Evolutionary conservation across 163 green algal species (phyloP).

Genomic region (Scenedesmus sp.): DNA sequence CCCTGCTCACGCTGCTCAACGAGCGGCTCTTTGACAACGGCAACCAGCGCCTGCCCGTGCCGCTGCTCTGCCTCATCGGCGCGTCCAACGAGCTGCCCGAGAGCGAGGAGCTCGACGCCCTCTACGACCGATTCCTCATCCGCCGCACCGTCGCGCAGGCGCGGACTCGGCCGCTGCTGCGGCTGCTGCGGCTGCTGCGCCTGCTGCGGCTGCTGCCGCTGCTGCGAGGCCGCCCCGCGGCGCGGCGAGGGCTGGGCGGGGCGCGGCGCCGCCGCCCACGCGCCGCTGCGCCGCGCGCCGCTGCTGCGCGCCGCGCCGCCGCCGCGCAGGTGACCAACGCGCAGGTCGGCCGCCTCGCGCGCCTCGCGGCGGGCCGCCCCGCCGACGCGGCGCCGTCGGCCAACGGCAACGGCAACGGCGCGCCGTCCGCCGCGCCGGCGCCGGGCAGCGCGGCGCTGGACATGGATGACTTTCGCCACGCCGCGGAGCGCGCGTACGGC

Average conservation of each 20-base stretch:
- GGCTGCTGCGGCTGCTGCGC: no score
- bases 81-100: constrained; percentile 97
- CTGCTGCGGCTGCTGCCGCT: no score
- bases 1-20: constrained; percentile 77
- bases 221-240: no score
- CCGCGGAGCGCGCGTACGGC: constrained; percentile 52
- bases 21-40: constrained; percentile 81
- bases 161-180: background rate
- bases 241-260: no score
- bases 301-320: background rate
- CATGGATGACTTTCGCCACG: constrained; percentile 71
- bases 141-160: constrained; percentile 83
- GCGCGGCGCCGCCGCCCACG: no score
- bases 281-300: no score
- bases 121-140: constrained; percentile 97
- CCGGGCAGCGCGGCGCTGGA: constrained; percentile 21
- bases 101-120: constrained; percentile 93
- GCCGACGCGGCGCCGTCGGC: constrained; percentile 11
- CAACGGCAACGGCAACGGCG: constrained; percentile 38
- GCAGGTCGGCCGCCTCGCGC: constrained; percentile 48
- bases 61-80: constrained; percentile 76
- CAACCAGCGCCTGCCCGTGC: constrained; percentile 56
- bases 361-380: constrained; percentile 50
- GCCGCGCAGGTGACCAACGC: constrained; percentile 38
- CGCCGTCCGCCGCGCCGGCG: background rate